phyloP scores from a whole-genome alignment of 192 early-diverging fungal genomes.

The Backusella liffmaniae region DNA sequence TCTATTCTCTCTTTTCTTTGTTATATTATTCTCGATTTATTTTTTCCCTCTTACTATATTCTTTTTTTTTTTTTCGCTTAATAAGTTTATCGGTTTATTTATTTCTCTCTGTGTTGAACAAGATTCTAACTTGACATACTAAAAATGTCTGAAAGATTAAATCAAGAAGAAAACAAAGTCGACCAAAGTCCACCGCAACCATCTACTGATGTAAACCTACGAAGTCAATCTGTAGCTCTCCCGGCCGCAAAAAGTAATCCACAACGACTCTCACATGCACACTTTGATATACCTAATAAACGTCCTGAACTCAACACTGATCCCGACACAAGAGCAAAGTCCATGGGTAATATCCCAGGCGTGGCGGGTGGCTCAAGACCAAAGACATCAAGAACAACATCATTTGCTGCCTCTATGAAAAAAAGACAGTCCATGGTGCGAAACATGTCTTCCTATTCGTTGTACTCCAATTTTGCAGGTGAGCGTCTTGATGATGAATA shows the following conservation, averaged over 20 bases:
- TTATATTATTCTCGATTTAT: background rate
- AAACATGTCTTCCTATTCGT: constrained; percentile 3
- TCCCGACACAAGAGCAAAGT: background rate
- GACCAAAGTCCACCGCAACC: background rate
- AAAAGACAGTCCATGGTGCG: background rate
- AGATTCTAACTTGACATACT: background rate
- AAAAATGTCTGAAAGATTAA: background rate
- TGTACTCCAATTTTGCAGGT: constrained; percentile 23
- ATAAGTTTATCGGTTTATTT: background rate
- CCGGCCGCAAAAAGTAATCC: background rate
- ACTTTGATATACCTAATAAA: background rate
- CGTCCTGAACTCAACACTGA: background rate
- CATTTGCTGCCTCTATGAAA: constrained; percentile 11
- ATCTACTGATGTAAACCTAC: background rate
- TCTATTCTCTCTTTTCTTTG: background rate
- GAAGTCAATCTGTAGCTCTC: background rate
- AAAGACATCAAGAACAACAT: background rate
- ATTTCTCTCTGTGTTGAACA: background rate
- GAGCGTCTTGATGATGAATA: background rate
- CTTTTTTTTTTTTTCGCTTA: background rate
- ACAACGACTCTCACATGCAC: background rate
- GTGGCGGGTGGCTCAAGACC: background rate
- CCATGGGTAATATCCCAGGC: background rate
- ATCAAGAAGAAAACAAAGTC: background rate
- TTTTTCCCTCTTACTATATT: background rate